phyloP scores from a whole-genome alignment of 305 asterid species.

The Fraxinus baroniana region DNA sequence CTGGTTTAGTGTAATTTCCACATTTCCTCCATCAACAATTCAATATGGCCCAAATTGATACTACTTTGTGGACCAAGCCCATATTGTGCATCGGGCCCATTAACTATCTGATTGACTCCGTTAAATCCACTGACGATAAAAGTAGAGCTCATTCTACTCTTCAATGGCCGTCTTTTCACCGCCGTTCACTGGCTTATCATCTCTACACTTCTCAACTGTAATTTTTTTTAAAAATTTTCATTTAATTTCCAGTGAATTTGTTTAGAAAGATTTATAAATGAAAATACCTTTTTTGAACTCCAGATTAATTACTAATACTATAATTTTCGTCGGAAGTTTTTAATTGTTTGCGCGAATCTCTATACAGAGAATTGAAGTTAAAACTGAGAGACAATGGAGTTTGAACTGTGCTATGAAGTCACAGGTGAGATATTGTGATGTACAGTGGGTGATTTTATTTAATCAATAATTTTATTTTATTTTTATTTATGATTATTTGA shows the following conservation, averaged over 20 bases:
- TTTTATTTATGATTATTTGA: slow-evolving; percentile 23
- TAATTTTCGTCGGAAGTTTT: neutral
- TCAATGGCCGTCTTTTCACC: slow-evolving; percentile 46
- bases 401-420: slow-evolving; percentile 35
- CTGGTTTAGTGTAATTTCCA: no score
- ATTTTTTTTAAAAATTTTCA: neutral
- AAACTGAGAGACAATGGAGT: slow-evolving; percentile 36
- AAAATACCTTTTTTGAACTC: neutral
- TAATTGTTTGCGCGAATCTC: neutral
- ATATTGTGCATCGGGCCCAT: neutral
- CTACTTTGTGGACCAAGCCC: neutral
- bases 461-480: neutral
- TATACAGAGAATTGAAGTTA: slow-evolving; percentile 55
- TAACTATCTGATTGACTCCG: neutral
- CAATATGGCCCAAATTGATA: neutral
- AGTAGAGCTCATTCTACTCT: neutral
- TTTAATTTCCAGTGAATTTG: neutral
- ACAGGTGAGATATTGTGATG: slow-evolving; percentile 45
- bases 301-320: neutral
- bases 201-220: slow-evolving; percentile 35
- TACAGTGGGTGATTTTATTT: slow-evolving; percentile 4
- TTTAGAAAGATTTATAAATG: no score
- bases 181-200: slow-evolving; percentile 27
- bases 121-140: neutral
- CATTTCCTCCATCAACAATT: neutral